Conservation (phyloP, 1,284 basidiomycete species). For the Wallemia hederae region DNA sequence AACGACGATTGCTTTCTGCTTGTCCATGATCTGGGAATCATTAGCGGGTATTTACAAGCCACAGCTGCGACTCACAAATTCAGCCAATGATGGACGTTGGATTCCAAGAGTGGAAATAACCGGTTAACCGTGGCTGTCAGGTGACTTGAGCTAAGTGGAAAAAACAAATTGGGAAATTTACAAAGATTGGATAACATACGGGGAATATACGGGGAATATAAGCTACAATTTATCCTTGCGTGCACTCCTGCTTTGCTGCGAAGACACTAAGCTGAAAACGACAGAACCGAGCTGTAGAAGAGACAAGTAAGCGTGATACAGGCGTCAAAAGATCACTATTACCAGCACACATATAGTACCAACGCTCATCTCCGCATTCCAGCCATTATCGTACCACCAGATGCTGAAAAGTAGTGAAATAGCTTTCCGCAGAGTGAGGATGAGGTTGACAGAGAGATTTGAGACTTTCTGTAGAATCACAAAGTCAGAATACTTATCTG, state of each 20-base stretch:
- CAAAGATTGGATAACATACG: too few relatives aligned
- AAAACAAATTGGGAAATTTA: too few relatives aligned
- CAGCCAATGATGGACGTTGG: too few relatives aligned
- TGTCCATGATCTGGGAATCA: too few relatives aligned
- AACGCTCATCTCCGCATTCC: constrained; percentile 10
- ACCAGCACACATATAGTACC: constrained; percentile 37
- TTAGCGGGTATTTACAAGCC: too few relatives aligned
- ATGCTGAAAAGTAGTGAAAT: constrained; percentile 50
- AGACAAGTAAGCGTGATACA: constrained; percentile 6
- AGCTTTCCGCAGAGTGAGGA: constrained; percentile 69
- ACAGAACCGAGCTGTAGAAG: not conserved
- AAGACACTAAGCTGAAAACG: not conserved
- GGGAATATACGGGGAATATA: too few relatives aligned
- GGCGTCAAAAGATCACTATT: constrained; percentile 43
- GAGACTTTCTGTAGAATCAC: constrained; percentile 23
- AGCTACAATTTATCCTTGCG: too few relatives aligned
- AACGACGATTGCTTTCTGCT: constrained; percentile 1
- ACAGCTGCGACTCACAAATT: too few relatives aligned
- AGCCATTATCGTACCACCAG: constrained; percentile 18
- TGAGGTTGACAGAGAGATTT: constrained; percentile 54
- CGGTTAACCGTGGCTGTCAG: too few relatives aligned
- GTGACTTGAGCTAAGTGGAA: too few relatives aligned
- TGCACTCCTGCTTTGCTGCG: constrained; percentile 1
- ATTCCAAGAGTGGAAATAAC: too few relatives aligned
- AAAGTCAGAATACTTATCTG: not conserved